These are phyloP conservation scores for Oryza meyeriana DNA, from an alignment of 176 grass and related monocot genomes.

Conservation along the genomic window DNA sequence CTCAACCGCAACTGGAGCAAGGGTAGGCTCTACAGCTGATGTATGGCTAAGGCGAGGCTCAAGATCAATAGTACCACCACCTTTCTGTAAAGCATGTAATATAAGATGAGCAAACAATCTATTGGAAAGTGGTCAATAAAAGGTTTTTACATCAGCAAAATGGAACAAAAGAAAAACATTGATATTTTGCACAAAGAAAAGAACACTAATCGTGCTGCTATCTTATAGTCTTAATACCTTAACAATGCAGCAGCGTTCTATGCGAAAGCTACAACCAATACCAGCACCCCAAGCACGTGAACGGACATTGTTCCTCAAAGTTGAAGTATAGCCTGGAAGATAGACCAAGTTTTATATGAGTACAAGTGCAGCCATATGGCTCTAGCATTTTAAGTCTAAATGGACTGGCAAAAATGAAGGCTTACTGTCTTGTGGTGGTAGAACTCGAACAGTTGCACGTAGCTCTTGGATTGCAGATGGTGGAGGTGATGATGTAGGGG, in stretches of 20 bases:
- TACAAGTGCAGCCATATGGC: conserved; percentile 7
- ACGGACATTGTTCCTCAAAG: conserved; percentile 92
- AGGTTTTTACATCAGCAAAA: conserved; percentile 24
- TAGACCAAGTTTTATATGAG: conserved; percentile 31
- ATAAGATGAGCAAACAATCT: conserved; percentile 32
- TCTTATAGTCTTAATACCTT: conserved; percentile 58
- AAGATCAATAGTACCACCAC: conserved; percentile 82
- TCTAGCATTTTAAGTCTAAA: not conserved
- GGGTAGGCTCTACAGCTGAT: conserved; percentile 90
- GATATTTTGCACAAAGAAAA: not conserved
- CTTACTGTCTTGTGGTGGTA: conserved; percentile 74
- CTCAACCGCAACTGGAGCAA: conserved; percentile 87
- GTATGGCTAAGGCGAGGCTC: conserved; percentile 81
- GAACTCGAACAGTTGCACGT: conserved; percentile 68
- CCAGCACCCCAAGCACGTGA: conserved; percentile 98
- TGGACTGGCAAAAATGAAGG: conserved; percentile 8
- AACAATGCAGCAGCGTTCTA: conserved; percentile 91
- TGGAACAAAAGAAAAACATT: not conserved
- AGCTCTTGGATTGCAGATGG: conserved; percentile 80
- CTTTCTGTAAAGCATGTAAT: conserved; percentile 62
- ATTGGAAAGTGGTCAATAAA: conserved; percentile 7
- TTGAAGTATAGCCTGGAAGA: conserved; percentile 81
- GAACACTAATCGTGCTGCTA: not conserved
- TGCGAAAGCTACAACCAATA: conserved; percentile 89
- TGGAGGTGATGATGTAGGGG: conserved; percentile 75